These are phyloP conservation scores for Cyclotella sp. DNA, from an alignment of 108 stramenopile genomes.

Conservation along the genomic window DNA sequence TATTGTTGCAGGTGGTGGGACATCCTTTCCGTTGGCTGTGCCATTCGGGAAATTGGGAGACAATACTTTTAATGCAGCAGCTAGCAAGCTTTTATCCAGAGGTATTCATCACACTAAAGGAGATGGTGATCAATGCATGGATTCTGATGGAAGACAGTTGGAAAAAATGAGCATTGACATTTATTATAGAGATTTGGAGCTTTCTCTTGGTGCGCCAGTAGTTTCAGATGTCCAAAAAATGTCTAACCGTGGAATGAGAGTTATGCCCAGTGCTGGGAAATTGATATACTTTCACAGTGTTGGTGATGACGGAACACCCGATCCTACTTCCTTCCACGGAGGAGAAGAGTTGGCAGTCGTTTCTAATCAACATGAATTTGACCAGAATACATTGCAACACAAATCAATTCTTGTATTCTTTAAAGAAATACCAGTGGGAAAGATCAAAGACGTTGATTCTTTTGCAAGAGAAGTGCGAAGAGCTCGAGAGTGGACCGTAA, in stretches of 20 bases:
- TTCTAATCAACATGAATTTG: neutral
- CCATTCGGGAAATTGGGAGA: conserved; percentile 9
- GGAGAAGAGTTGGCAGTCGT: conserved; percentile 41
- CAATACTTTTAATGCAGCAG: conserved; percentile 20
- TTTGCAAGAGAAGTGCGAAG: conserved; percentile 28
- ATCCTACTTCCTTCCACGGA: conserved; percentile 49
- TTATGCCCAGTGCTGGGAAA: conserved; percentile 48
- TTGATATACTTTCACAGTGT: conserved; percentile 51
- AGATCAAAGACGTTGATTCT: conserved; percentile 9
- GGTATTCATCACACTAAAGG: conserved; percentile 44
- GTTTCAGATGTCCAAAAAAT: neutral
- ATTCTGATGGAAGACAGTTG: conserved; percentile 19
- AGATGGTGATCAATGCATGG: conserved; percentile 10
- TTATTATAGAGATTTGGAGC: conserved; percentile 14
- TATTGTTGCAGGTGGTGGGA: conserved; percentile 35
- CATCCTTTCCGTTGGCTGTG: conserved; percentile 49
- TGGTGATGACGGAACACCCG: conserved; percentile 41
- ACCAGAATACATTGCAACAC: neutral
- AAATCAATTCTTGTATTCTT: conserved; percentile 52
- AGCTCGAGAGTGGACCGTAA: conserved; percentile 34
- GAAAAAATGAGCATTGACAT: conserved; percentile 23
- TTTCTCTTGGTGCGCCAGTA: neutral
- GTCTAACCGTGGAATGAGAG: conserved; percentile 27
- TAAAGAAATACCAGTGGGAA: conserved; percentile 39
- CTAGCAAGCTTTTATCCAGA: conserved; percentile 14